phyloP scores from a whole-genome alignment of 225 moss, liverwort and hornwort genomes.

The Straminergon stramineum region DNA sequence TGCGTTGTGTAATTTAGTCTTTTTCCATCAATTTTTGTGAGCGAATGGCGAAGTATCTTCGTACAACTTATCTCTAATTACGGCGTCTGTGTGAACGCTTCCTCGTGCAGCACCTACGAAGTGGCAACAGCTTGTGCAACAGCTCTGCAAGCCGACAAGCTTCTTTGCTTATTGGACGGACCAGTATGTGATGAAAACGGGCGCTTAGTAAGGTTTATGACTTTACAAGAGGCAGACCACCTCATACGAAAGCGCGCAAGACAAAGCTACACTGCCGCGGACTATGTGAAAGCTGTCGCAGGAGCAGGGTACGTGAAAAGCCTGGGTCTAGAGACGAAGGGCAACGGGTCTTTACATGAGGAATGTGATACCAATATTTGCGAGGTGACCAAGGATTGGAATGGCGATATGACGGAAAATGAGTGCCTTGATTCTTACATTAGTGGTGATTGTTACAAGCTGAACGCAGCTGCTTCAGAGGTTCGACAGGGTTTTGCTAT shows the following conservation, averaged over 20 bases:
- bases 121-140: slow-evolving; percentile 95
- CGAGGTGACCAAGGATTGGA: background rate
- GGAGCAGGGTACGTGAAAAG: slow-evolving; percentile 76
- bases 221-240: slow-evolving; percentile 71
- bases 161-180: slow-evolving; percentile 73
- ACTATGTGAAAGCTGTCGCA: slow-evolving; percentile 88
- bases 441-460: slow-evolving; percentile 19
- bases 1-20: background rate
- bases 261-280: slow-evolving; percentile 76
- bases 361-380: background rate
- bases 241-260: slow-evolving; percentile 69
- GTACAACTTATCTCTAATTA: background rate
- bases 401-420: background rate
- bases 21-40: background rate
- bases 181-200: slow-evolving; percentile 62
- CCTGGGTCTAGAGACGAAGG: slow-evolving; percentile 48
- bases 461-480: background rate
- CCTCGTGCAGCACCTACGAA: slow-evolving; percentile 79
- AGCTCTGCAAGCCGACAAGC: slow-evolving; percentile 81
- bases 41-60: background rate
- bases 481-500: slow-evolving; percentile 75
- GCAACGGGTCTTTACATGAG: slow-evolving; percentile 1
- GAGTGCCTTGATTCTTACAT: slow-evolving; percentile 27
- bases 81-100: background rate
- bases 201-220: slow-evolving; percentile 72